Base-by-base conservation (phyloP, 139 green algal species). In the Coelastrella sp. region DNA sequence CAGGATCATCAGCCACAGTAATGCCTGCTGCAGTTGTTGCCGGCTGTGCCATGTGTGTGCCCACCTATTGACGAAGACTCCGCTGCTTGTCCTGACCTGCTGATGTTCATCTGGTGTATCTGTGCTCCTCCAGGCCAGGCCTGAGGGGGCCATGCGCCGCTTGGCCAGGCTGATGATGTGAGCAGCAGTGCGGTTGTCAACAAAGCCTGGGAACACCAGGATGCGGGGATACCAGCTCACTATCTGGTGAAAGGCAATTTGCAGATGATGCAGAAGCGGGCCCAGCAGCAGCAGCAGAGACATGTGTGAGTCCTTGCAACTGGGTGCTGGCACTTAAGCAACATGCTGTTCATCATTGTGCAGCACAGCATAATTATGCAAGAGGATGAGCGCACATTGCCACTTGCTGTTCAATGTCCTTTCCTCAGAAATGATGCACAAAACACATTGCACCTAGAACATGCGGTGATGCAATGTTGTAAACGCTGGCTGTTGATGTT, bases 121-220 rank as follows among this genome's bases (percentile, higher is more conserved):
- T 4, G 91, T 89, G 0, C 85, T 91, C 20, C 91, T 90, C 73
- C 49, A 94, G 27, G 93, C 92, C 35, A 96, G 88, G 57, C 79
- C 88, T 7, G 89, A 94, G 3, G 89, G 90, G n/a, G 78, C 81
- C 83, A 96, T 90, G 66, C 85, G 87, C 68, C 90, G 89, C 17
- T 82, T 89, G 5, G 93, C 94, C 4, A 95, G 76, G 49, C 66
- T 59, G 14, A 96, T 85, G 49, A 96, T 79, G 72, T 95, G 88
- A 35, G 94, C 82, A 0, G 83, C 90, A 11, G 89, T 84, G 9
- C 22, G 56, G n/a, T 87, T 84, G 78, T 95, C 91, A 19, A 96
- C 87, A 81, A 96, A 96, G 49, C 88, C 92, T 0, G 94, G 94
- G 84, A 91, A 94, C 11, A 96, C 81, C 60, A 95, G 89, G 57